phyloP scores from a whole-genome alignment of 2,329 filamentous ascomycete genomes.

The Alternaria infectoria region DNA sequence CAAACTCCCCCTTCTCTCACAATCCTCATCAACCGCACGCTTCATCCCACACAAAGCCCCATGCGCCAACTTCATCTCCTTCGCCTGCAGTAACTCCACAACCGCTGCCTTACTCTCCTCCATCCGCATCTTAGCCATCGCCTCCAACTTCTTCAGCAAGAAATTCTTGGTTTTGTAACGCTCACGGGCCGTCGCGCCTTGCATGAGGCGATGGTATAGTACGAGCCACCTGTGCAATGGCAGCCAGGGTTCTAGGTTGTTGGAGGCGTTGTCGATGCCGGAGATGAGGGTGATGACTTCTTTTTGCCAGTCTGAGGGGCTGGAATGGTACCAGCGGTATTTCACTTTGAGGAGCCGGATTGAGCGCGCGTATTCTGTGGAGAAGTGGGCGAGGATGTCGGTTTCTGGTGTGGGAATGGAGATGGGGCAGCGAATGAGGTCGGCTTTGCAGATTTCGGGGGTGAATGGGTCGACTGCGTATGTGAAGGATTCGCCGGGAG shows the following conservation, averaged over 20 bases:
- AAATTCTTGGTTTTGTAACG: neutral
- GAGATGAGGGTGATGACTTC: neutral
- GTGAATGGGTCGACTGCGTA: neutral
- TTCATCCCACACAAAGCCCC: neutral
- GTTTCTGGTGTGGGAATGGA: neutral
- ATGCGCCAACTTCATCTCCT: neutral
- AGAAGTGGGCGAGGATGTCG: neutral
- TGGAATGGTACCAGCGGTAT: neutral
- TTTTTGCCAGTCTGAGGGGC: neutral
- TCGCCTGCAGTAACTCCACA: neutral
- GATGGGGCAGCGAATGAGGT: neutral
- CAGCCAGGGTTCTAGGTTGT: neutral
- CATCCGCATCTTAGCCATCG: neutral
- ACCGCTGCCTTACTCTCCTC: neutral
- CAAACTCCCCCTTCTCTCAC: neutral
- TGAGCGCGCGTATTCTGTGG: neutral
- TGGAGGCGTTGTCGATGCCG: neutral
- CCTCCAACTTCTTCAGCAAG: neutral
- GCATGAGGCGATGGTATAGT: neutral
- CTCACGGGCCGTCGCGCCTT: neutral
- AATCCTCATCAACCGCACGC: neutral
- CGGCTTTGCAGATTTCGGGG: neutral
- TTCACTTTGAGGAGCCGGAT: neutral
- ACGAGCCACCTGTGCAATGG: neutral
- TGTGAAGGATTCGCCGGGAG: neutral